Conservation (phyloP, 2,329 filamentous ascomycete species). For the Cadophora sp. region DNA sequence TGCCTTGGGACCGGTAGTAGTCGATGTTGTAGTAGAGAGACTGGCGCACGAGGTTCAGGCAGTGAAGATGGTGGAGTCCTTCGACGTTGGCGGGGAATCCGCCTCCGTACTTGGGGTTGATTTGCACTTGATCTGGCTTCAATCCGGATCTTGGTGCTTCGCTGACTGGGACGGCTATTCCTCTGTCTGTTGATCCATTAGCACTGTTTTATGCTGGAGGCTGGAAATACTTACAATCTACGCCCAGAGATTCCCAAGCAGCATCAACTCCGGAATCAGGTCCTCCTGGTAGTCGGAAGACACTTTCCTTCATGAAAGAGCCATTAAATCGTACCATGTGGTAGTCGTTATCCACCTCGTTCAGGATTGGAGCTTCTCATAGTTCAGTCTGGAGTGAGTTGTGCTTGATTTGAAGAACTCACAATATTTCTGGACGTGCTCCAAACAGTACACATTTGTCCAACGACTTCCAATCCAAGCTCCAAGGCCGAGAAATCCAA, state of each 20-base stretch:
- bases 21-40: constrained; percentile 59
- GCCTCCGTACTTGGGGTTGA: constrained; percentile 57
- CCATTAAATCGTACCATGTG: constrained; percentile 55
- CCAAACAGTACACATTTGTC: constrained; percentile 29
- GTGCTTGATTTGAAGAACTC: constrained; percentile 5
- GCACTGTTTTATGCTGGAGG: not conserved
- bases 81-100: constrained; percentile 57
- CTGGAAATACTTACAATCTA: constrained; percentile 51
- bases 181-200: constrained; percentile 43
- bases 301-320: constrained; percentile 57
- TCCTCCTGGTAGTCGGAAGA: constrained; percentile 54
- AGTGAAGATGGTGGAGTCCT: constrained; percentile 57
- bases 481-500: constrained; percentile 30
- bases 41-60: constrained; percentile 60
- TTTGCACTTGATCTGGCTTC: constrained; percentile 55
- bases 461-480: constrained; percentile 34
- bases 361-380: constrained; percentile 44
- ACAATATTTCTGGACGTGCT: constrained; percentile 39
- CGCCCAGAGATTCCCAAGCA: constrained; percentile 57
- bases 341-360: constrained; percentile 52
- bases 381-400: not conserved
- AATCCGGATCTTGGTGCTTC: constrained; percentile 52
- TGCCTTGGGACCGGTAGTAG: constrained; percentile 53
- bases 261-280: constrained; percentile 54
- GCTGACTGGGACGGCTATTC: constrained; percentile 49